phyloP scores from a whole-genome alignment of 2,329 filamentous ascomycete genomes.

The Bisporella sp. region DNA sequence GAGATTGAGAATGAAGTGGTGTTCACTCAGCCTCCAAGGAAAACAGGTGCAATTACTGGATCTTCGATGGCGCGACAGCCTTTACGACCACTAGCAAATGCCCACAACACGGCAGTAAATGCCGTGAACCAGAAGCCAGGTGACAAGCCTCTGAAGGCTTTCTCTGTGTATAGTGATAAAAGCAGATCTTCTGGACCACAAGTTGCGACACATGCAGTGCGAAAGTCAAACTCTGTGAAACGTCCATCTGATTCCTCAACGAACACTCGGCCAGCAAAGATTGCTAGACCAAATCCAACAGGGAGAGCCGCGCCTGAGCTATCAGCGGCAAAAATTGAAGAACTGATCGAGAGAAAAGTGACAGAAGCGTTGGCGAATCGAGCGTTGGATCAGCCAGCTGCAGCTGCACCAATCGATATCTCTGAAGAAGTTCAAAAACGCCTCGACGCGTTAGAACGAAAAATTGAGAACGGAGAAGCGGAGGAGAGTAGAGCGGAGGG shows the following conservation, averaged over 20 bases:
- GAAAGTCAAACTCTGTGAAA: constrained; percentile 29
- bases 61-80: constrained; percentile 59
- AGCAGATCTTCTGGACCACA: constrained; percentile 37
- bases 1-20: constrained; percentile 95
- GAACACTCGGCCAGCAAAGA: constrained; percentile 40
- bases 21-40: constrained; percentile 65
- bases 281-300: constrained; percentile 30
- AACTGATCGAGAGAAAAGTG: constrained; percentile 87
- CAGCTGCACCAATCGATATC: constrained; percentile 41
- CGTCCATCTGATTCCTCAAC: constrained; percentile 23
- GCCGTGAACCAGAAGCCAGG: constrained; percentile 46
- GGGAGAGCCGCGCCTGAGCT: constrained; percentile 34
- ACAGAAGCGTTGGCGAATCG: constrained; percentile 81
- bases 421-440: constrained; percentile 74
- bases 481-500: constrained; percentile 77
- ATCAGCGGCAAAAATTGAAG: constrained; percentile 73
- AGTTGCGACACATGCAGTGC: constrained; percentile 12
- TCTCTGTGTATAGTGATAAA: constrained; percentile 80
- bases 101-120: constrained; percentile 64
- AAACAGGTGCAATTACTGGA: constrained; percentile 35
- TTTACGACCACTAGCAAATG: constrained; percentile 67
- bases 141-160: constrained; percentile 75
- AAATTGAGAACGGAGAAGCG: constrained; percentile 60
- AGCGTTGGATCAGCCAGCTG: constrained; percentile 48
- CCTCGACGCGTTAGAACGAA: constrained; percentile 76